Conservation (phyloP, 805 yeast genomes). For the Priceomyces medius region DNA sequence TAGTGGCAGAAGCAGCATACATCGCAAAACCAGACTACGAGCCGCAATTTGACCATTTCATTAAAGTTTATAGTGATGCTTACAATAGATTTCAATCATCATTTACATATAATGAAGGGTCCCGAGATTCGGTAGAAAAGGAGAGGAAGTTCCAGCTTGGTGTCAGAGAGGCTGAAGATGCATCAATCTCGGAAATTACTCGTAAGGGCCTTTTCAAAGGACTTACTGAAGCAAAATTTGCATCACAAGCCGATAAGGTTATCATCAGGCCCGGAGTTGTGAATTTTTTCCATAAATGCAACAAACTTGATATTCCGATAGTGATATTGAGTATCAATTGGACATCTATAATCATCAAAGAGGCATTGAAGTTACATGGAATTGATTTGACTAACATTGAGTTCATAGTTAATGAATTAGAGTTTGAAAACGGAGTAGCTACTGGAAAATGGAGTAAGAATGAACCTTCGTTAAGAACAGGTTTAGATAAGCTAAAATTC, state of each 20-base stretch:
- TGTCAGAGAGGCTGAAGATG: constrained; percentile 44
- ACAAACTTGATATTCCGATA: constrained; percentile 29
- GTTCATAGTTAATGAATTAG: constrained; percentile 54
- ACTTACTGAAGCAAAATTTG: constrained; percentile 29
- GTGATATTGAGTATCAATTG: constrained; percentile 60
- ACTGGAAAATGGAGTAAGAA: constrained; percentile 29
- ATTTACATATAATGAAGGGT: constrained; percentile 19
- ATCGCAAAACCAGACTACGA: constrained; percentile 31
- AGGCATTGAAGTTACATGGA: constrained; percentile 23
- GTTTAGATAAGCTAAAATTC: constrained; percentile 46
- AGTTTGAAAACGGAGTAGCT: constrained; percentile 24
- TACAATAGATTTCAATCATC: constrained; percentile 28
- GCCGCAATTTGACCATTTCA: constrained; percentile 44
- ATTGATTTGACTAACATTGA: constrained; percentile 17
- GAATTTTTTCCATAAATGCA: constrained; percentile 26
- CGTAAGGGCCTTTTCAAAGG: constrained; percentile 41
- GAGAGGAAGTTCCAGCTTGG: constrained; percentile 49
- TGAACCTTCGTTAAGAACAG: constrained; percentile 43
- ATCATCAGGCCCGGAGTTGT: constrained; percentile 40
- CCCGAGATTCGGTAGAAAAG: constrained; percentile 30
- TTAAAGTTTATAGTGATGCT: constrained; percentile 39
- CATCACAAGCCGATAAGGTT: constrained; percentile 35
- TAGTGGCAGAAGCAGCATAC: constrained; percentile 52
- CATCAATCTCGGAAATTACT: constrained; percentile 47
- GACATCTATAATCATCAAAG: constrained; percentile 50